Conservation (phyloP, 768 basidiomycete genomes). For the Mycena galericulata region DNA sequence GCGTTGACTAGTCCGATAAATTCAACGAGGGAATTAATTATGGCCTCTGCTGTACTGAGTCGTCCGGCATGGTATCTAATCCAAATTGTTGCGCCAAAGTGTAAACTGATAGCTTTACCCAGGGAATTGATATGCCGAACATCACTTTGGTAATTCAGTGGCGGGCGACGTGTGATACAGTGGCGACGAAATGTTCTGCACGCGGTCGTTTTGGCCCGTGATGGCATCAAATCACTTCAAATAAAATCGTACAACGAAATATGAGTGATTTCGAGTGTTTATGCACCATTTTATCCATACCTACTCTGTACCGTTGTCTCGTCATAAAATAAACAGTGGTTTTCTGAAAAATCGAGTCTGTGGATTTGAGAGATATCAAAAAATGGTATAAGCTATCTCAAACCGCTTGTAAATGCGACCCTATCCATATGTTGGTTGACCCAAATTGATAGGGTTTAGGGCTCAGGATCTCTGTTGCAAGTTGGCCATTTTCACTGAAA, state of each 20-base stretch:
- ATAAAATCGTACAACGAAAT: slow-evolving; percentile 1
- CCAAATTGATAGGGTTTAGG: too few relatives aligned
- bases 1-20: not conserved
- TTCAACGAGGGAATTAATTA: not conserved
- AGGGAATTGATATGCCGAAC: slow-evolving; percentile 5
- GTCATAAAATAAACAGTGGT: too few relatives aligned
- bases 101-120: not conserved
- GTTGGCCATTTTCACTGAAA: slow-evolving; percentile 2
- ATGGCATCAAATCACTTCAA: not conserved
- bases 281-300: not conserved
- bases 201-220: too few relatives aligned
- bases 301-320: too few relatives aligned
- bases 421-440: too few relatives aligned
- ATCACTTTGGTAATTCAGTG: slow-evolving; percentile 4
- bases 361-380: too few relatives aligned
- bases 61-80: slow-evolving; percentile 3
- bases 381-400: too few relatives aligned
- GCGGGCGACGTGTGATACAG: not conserved
- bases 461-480: not conserved
- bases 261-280: slow-evolving; percentile 1
- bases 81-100: not conserved
- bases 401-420: too few relatives aligned
- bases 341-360: too few relatives aligned
- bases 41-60: not conserved
- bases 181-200: too few relatives aligned